These are phyloP conservation scores for Neofusicoccum laricinum DNA, from an alignment of 2,329 filamentous ascomycete genomes.

Conservation along the genomic window DNA sequence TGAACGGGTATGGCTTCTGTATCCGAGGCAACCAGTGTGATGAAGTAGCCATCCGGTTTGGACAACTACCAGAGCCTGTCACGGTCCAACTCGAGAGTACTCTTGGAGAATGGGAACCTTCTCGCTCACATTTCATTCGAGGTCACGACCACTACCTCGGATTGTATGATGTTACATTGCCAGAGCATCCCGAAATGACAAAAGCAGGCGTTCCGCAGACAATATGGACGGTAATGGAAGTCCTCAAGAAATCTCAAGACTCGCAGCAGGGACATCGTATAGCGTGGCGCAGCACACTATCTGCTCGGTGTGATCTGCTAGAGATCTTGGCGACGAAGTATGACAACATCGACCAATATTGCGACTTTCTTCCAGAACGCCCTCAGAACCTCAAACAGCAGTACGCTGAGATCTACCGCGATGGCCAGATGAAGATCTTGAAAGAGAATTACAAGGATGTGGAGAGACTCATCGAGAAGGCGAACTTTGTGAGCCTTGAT, in stretches of 20 bases:
- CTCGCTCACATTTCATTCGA: constrained; percentile 32
- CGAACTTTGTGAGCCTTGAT: constrained; percentile 1
- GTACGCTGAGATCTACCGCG: constrained; percentile 37
- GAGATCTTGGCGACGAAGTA: constrained; percentile 30
- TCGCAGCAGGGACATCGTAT: constrained; percentile 8
- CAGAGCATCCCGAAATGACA: constrained; percentile 25
- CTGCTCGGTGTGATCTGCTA: constrained; percentile 12
- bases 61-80: constrained; percentile 36
- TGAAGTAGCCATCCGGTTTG: constrained; percentile 42
- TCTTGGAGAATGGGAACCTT: constrained; percentile 12
- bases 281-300: constrained; percentile 17
- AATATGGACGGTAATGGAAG: constrained; percentile 32
- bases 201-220: constrained; percentile 34
- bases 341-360: constrained; percentile 18
- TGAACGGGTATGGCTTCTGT: constrained; percentile 54
- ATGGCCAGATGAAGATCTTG: constrained; percentile 33
- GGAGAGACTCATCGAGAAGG: neutral
- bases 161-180: constrained; percentile 24
- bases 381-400: constrained; percentile 33
- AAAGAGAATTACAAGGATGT: neutral
- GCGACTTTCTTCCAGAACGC: constrained; percentile 20
- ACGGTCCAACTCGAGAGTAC: constrained; percentile 21
- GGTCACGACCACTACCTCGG: constrained; percentile 30
- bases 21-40: constrained; percentile 47
- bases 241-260: constrained; percentile 19